Conservation (phyloP, 306 rosid genomes). For the Mimosa bimucronata region DNA sequence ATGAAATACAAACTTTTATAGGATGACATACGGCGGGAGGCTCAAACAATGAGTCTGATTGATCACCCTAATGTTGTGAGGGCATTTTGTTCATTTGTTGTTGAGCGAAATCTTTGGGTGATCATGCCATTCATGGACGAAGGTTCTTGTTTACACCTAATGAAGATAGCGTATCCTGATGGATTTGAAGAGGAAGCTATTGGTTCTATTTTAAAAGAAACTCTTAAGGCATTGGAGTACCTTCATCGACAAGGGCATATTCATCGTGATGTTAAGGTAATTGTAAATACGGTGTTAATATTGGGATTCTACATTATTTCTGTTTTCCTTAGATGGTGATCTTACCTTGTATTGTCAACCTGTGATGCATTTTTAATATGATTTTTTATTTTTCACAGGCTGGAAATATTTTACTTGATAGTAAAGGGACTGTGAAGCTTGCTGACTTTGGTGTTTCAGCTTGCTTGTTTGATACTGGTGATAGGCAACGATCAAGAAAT, state of each 20-base stretch:
- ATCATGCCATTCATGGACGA: slow-evolving; percentile 96
- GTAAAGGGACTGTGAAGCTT: slow-evolving; percentile 78
- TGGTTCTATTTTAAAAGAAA: slow-evolving; percentile 78
- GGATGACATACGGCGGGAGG: slow-evolving; percentile 86
- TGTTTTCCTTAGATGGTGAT: neutral
- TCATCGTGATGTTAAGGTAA: slow-evolving; percentile 92
- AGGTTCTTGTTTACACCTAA: slow-evolving; percentile 95
- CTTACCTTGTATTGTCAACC: slow-evolving; percentile 2
- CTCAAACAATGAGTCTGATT: slow-evolving; percentile 93
- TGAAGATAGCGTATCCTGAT: slow-evolving; percentile 84
- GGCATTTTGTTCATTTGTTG: slow-evolving; percentile 92
- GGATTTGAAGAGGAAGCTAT: slow-evolving; percentile 92
- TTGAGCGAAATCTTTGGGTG: slow-evolving; percentile 85
- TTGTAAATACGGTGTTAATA: slow-evolving; percentile 6
- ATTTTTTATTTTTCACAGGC: slow-evolving; percentile 50
- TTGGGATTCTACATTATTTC: neutral
- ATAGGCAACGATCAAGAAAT: slow-evolving; percentile 86
- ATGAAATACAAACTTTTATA: slow-evolving; percentile 27
- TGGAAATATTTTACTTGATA: slow-evolving; percentile 85
- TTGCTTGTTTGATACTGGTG: slow-evolving; percentile 93
- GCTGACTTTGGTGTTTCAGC: slow-evolving; percentile 99
- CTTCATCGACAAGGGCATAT: slow-evolving; percentile 95
- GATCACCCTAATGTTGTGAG: slow-evolving; percentile 88
- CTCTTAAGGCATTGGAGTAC: slow-evolving; percentile 89
- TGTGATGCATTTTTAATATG: neutral